These are phyloP conservation scores for Hysterangium stoloniferum DNA, from an alignment of 768 basidiomycete species.

Conservation along the genomic window DNA sequence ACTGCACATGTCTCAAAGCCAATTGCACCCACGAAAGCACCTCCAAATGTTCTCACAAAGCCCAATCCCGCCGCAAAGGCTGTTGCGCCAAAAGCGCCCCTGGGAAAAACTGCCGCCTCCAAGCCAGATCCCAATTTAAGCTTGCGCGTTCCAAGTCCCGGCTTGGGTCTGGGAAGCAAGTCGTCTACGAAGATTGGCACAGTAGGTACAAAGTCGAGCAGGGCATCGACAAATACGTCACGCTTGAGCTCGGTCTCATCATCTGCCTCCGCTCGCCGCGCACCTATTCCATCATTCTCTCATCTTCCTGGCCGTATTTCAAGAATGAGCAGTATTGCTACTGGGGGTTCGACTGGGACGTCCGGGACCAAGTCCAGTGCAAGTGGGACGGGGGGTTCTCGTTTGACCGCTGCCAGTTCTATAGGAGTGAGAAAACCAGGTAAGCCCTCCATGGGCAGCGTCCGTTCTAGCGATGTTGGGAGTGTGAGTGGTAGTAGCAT, in stretches of 20 bases:
- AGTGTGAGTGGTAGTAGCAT: neutral
- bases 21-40: conserved; percentile 10
- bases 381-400: neutral
- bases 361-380: neutral
- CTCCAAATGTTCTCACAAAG: conserved; percentile 10
- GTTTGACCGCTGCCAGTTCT: neutral
- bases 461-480: neutral
- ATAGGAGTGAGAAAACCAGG: conserved; percentile 11
- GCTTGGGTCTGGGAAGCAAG: neutral
- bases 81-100: neutral
- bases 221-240: neutral
- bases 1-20: conserved; percentile 12
- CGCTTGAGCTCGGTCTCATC: neutral
- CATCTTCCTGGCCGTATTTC: neutral
- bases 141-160: neutral
- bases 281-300: conserved; percentile 2
- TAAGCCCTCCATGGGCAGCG: conserved; percentile 23
- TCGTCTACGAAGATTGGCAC: neutral
- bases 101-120: neutral
- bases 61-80: neutral
- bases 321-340: neutral
- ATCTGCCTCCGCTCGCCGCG: neutral
- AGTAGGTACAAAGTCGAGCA: neutral
- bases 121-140: neutral
- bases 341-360: neutral